Evolutionary conservation across 2,329 filamentous ascomycete species (phyloP).

Genomic region (Fusarium musae): DNA sequence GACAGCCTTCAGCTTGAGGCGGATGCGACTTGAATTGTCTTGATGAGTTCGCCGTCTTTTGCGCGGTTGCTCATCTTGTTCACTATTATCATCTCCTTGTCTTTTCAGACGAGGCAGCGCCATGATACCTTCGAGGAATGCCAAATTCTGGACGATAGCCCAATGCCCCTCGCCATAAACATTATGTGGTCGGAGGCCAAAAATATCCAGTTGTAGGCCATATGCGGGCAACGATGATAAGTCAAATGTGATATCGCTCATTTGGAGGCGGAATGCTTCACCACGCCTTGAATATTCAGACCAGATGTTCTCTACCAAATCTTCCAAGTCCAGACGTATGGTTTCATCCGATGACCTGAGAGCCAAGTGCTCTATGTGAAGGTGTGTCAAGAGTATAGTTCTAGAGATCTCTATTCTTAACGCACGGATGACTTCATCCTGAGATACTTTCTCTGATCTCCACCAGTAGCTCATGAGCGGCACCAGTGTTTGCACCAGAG

Average conservation of each 20-base stretch:
- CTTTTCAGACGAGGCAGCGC: conserved; percentile 42
- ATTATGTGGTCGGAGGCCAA: conserved; percentile 65
- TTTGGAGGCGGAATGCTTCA: conserved; percentile 76
- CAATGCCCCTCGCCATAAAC: conserved; percentile 68
- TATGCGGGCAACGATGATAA: conserved; percentile 55
- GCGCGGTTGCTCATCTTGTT: conserved; percentile 59
- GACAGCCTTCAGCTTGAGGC: conserved; percentile 58
- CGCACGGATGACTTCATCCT: conserved; percentile 69
- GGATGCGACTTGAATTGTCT: conserved; percentile 56
- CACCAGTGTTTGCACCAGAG: conserved; percentile 69
- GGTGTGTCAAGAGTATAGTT: conserved; percentile 72
- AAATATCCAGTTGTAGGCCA: conserved; percentile 61
- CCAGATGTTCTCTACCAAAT: conserved; percentile 77
- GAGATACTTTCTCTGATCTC: conserved; percentile 73
- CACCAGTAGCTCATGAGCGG: conserved; percentile 81
- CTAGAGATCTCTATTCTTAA: conserved; percentile 83
- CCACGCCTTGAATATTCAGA: conserved; percentile 79
- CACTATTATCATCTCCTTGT: conserved; percentile 40
- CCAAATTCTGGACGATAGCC: conserved; percentile 68
- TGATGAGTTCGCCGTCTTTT: conserved; percentile 62
- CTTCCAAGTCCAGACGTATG: conserved; percentile 64
- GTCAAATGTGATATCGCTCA: conserved; percentile 78
- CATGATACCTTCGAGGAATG: conserved; percentile 65
- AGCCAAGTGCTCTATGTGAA: conserved; percentile 70
- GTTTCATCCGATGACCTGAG: conserved; percentile 54